phyloP scores from a whole-genome alignment of 306 rosid species.

The Urtica urens region DNA sequence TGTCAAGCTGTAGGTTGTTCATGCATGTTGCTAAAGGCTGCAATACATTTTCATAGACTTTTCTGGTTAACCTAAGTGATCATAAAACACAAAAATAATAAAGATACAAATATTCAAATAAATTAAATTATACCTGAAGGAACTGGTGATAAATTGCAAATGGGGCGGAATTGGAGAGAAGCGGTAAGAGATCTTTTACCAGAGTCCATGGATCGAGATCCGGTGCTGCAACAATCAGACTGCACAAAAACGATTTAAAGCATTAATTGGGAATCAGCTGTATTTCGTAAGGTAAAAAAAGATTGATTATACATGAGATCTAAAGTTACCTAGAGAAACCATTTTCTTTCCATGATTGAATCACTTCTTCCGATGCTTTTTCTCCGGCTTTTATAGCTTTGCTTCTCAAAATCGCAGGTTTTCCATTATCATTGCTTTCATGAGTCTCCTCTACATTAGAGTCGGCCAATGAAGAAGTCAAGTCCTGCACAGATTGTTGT shows the following conservation, averaged over 20 bases:
- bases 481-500: slow-evolving; percentile 32
- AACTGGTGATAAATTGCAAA: slow-evolving; percentile 89
- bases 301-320: too few relatives aligned
- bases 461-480: slow-evolving; percentile 19
- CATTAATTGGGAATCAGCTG: too few relatives aligned
- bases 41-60: too few relatives aligned
- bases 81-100: neutral
- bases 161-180: slow-evolving; percentile 79
- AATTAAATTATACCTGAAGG: slow-evolving; percentile 51
- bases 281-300: too few relatives aligned
- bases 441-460: slow-evolving; percentile 34
- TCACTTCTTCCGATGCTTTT: slow-evolving; percentile 47
- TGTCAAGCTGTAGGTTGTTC: slow-evolving; percentile 71
- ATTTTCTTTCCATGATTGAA: slow-evolving; percentile 70
- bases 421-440: slow-evolving; percentile 24
- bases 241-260: slow-evolving; percentile 18
- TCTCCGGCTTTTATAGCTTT: slow-evolving; percentile 68
- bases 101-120: neutral
- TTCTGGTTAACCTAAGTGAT: too few relatives aligned
- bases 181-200: slow-evolving; percentile 59
- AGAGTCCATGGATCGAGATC: slow-evolving; percentile 64
- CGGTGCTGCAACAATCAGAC: slow-evolving; percentile 81
- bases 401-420: slow-evolving; percentile 24
- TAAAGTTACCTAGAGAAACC: slow-evolving; percentile 67
- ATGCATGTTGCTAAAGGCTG: slow-evolving; percentile 95